phyloP scores from a whole-genome alignment of 2,329 filamentous ascomycete species.

The Parastagonospora avenae region DNA sequence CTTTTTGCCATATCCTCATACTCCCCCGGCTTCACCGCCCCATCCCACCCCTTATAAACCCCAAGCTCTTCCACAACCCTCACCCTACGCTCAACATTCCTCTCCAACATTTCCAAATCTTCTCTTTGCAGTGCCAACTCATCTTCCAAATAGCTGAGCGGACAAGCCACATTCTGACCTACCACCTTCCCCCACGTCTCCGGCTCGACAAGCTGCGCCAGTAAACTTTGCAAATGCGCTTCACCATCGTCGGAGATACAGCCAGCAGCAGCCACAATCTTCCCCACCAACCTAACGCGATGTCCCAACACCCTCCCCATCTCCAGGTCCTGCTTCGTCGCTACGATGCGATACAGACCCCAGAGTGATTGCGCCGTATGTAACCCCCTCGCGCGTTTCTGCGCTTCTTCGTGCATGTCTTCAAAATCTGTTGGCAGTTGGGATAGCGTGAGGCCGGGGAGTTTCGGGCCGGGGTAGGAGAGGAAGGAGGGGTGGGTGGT shows the following conservation, averaged over 20 bases:
- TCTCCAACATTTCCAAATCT: too few species aligned
- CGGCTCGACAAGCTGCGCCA: too few species aligned
- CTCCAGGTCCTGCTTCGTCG: slow-evolving; percentile 19
- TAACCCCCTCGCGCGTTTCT: slow-evolving; percentile 21
- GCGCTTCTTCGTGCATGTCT: slow-evolving; percentile 16
- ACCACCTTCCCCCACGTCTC: too few species aligned
- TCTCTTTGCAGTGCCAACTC: too few species aligned
- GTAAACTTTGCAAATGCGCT: slow-evolving; percentile 8
- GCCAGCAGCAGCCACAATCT: slow-evolving; percentile 20
- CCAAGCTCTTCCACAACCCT: too few species aligned
- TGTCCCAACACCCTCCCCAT: slow-evolving; percentile 17
- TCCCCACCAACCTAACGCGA: slow-evolving; percentile 17
- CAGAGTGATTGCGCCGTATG: slow-evolving; percentile 25
- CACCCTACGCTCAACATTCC: too few species aligned
- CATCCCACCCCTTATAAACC: too few species aligned
- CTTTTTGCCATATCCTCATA: too few species aligned
- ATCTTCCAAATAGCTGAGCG: too few species aligned
- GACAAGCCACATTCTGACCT: too few species aligned
- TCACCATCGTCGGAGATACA: slow-evolving; percentile 24
- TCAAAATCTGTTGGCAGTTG: slow-evolving; percentile 20
- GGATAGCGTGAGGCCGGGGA: slow-evolving; percentile 17
- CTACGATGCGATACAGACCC: slow-evolving; percentile 22
- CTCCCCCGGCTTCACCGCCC: too few species aligned
- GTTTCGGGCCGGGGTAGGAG: slow-evolving; percentile 27
- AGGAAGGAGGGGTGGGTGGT: slow-evolving; percentile 30